Evolutionary conservation across 495 filamentous ascomycete genomes (phyloP).

Genomic region (Trichodelitschia bisporula): DNA sequence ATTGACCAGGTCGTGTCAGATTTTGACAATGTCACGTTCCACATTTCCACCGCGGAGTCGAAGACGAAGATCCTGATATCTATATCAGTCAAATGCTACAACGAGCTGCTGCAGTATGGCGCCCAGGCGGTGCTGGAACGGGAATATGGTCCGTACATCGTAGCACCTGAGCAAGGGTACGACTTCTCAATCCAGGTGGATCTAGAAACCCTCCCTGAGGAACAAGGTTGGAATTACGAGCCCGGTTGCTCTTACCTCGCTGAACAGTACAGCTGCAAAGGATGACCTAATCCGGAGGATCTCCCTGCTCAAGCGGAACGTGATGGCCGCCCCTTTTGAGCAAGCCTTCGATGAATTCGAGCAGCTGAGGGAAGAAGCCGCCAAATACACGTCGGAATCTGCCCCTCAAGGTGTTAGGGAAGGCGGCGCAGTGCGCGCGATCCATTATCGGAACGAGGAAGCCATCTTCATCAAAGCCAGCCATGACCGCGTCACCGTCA

Average conservation of each 20-base stretch:
- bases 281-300: slow-evolving; percentile 71
- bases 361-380: slow-evolving; percentile 59
- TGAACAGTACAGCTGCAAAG: slow-evolving; percentile 30
- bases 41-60: slow-evolving; percentile 81
- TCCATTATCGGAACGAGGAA: slow-evolving; percentile 95
- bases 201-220: slow-evolving; percentile 59
- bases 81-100: slow-evolving; percentile 80
- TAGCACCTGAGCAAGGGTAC: slow-evolving; percentile 67
- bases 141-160: slow-evolving; percentile 85
- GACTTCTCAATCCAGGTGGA: slow-evolving; percentile 85
- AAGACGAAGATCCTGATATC: slow-evolving; percentile 87
- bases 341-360: slow-evolving; percentile 85
- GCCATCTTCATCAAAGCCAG: slow-evolving; percentile 98
- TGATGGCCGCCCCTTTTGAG: slow-evolving; percentile 95
- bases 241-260: no score
- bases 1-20: slow-evolving; percentile 97
- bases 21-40: slow-evolving; percentile 94
- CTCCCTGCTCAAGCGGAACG: slow-evolving; percentile 81
- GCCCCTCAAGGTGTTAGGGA: slow-evolving; percentile 73
- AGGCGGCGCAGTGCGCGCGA: slow-evolving; percentile 81
- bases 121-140: slow-evolving; percentile 73
- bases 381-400: slow-evolving; percentile 72
- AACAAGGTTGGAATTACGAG: slow-evolving; percentile 28
- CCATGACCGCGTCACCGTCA: slow-evolving; percentile 89
- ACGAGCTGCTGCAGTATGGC: slow-evolving; percentile 76